Conservation (phyloP, 768 basidiomycete genomes). For the Strobilomyces dryophilus region DNA sequence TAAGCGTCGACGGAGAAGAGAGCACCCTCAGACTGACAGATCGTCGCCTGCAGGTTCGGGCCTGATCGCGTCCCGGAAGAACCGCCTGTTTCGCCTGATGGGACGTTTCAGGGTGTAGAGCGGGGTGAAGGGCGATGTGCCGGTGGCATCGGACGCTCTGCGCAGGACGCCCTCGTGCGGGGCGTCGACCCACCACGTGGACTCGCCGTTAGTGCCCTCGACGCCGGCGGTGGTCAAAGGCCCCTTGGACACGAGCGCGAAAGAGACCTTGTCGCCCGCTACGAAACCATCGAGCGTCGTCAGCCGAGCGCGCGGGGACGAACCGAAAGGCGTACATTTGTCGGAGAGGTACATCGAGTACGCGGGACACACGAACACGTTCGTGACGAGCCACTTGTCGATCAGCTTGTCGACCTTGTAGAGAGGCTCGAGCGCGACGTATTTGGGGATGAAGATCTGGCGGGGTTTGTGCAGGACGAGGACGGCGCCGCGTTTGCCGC, state of each 20-base stretch:
- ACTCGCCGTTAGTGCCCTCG: background rate
- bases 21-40: constrained; percentile 12
- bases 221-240: background rate
- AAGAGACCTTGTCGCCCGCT: constrained; percentile 21
- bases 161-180: constrained; percentile 16
- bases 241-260: constrained; percentile 17
- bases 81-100: constrained; percentile 3
- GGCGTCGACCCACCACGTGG: constrained; percentile 19
- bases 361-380: constrained; percentile 27
- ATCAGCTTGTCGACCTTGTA: constrained; percentile 23
- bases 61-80: constrained; percentile 14
- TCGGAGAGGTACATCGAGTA: constrained; percentile 32
- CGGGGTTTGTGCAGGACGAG: constrained; percentile 32
- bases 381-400: constrained; percentile 31
- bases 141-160: constrained; percentile 14
- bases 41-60: constrained; percentile 14
- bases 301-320: background rate
- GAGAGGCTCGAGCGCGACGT: constrained; percentile 24
- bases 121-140: constrained; percentile 15
- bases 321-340: constrained; percentile 9
- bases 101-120: constrained; percentile 18
- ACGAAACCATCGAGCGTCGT: background rate
- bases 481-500: constrained; percentile 27
- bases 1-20: background rate
- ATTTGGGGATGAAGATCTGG: constrained; percentile 12